Evolutionary conservation across 345 rosid genomes (phyloP).

Genomic region (Salix dunnii): DNA sequence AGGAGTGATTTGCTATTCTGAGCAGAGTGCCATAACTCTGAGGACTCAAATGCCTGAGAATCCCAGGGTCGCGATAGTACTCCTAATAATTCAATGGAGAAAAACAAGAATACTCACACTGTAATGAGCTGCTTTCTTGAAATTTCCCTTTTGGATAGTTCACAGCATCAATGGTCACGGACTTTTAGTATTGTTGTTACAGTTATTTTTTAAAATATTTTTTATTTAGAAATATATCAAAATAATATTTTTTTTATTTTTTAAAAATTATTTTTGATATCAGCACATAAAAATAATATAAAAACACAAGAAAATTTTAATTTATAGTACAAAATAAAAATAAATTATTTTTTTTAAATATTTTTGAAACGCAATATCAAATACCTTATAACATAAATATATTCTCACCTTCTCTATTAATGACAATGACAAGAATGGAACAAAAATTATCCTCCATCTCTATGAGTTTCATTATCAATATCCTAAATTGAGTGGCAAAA

Average conservation of each 20-base stretch:
- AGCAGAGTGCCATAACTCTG: slow-evolving; percentile 57
- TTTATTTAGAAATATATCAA: too few species aligned
- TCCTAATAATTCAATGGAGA: slow-evolving; percentile 7
- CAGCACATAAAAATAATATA: too few species aligned
- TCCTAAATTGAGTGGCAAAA: slow-evolving; percentile 42
- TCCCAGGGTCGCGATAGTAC: slow-evolving; percentile 66
- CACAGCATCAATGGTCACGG: background rate
- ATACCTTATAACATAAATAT: too few species aligned
- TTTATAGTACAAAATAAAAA: too few species aligned
- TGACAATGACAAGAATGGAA: slow-evolving; percentile 51
- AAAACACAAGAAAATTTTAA: too few species aligned
- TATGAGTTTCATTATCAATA: slow-evolving; percentile 40
- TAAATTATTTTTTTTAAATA: too few species aligned
- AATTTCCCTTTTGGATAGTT: background rate
- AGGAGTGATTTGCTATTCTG: slow-evolving; percentile 52
- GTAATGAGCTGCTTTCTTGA: background rate
- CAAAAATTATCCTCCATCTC: slow-evolving; percentile 45
- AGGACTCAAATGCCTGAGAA: slow-evolving; percentile 48
- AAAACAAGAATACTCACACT: background rate
- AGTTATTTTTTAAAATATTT: too few species aligned
- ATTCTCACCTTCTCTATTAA: slow-evolving; percentile 71
- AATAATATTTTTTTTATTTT: too few species aligned
- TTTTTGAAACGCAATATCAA: too few species aligned
- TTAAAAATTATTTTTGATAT: too few species aligned
- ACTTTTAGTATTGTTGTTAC: too few species aligned